Evolutionary conservation across 768 basidiomycete species (phyloP).

Genomic region (Termitomyces sp.): DNA sequence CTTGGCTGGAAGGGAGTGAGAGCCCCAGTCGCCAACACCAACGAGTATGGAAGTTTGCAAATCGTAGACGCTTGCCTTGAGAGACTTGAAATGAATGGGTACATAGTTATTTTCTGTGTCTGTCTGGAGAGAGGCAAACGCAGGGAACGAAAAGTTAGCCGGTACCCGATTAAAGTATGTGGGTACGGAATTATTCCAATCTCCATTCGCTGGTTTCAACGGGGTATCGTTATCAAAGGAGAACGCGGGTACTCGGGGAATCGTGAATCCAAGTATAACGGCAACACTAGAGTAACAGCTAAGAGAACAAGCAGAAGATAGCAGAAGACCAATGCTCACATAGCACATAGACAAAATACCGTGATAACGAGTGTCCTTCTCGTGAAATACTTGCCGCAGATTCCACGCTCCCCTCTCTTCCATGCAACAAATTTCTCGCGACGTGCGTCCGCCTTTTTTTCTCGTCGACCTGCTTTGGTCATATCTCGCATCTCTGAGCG

Average conservation of each 20-base stretch:
- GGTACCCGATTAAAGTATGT: slow-evolving; percentile 68
- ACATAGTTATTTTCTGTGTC: slow-evolving; percentile 73
- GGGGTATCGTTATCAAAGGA: slow-evolving; percentile 54
- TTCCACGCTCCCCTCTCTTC: slow-evolving; percentile 73
- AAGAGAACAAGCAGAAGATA: slow-evolving; percentile 1
- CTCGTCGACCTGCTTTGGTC: slow-evolving; percentile 65
- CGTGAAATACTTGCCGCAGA: slow-evolving; percentile 79
- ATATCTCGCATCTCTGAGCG: slow-evolving; percentile 71
- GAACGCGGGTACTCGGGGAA: slow-evolving; percentile 79
- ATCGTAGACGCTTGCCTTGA: slow-evolving; percentile 69
- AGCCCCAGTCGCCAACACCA: slow-evolving; percentile 58
- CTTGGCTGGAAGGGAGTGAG: slow-evolving; percentile 60
- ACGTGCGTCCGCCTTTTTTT: slow-evolving; percentile 50
- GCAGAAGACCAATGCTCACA: slow-evolving; percentile 29
- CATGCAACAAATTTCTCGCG: slow-evolving; percentile 65
- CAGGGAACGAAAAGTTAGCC: slow-evolving; percentile 89
- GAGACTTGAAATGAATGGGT: slow-evolving; percentile 64
- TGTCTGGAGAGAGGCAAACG: slow-evolving; percentile 65
- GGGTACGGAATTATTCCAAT: slow-evolving; percentile 50
- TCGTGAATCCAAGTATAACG: slow-evolving; percentile 67
- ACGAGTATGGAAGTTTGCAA: slow-evolving; percentile 58
- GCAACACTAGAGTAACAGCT: slow-evolving; percentile 40
- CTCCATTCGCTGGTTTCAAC: slow-evolving; percentile 51
- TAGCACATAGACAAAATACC: slow-evolving; percentile 53
- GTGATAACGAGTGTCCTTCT: slow-evolving; percentile 65